A percentile compares a stretch with the other conserved stretches of the same genome.
Evolutionary conservation across 345 rosid genomes (phyloP).

Genomic region (Mallotus nudiflorus): DNA sequence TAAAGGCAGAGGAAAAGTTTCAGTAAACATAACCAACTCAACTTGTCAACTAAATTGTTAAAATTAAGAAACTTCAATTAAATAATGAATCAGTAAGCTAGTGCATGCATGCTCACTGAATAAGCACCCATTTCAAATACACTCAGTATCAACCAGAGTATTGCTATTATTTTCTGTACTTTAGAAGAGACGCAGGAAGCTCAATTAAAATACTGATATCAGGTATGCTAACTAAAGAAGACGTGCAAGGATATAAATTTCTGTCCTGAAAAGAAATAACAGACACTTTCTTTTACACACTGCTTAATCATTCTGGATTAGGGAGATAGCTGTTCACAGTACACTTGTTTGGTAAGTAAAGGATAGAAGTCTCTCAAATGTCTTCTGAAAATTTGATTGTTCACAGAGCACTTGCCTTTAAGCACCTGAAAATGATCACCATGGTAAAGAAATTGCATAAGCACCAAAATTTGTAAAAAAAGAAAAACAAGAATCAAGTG

Average conservation of each 20-base stretch:
- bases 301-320: too few species aligned
- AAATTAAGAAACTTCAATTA: neutral
- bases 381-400: conserved; percentile 71
- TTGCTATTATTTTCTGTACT: too few species aligned
- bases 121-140: too few species aligned
- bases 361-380: conserved; percentile 93
- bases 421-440: conserved; percentile 60
- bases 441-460: neutral
- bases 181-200: neutral
- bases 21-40: neutral
- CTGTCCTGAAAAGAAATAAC: neutral
- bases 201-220: neutral
- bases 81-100: neutral
- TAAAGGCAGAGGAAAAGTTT: conserved; percentile 7
- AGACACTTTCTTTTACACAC: neutral
- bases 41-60: neutral
- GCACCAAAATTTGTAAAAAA: neutral
- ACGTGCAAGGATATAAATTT: neutral
- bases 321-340: conserved; percentile 81
- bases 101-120: too few species aligned
- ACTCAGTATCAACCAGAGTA: too few species aligned
- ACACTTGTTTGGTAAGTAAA: conserved; percentile 80
- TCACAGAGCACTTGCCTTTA: conserved; percentile 92
- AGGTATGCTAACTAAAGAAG: neutral
- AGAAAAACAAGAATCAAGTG: neutral